Percentiles rank a stretch among this genome's conserved stretches.
phyloP scores from a whole-genome alignment of 2,329 filamentous ascomycete species.

The Apiospora pterosperma region DNA sequence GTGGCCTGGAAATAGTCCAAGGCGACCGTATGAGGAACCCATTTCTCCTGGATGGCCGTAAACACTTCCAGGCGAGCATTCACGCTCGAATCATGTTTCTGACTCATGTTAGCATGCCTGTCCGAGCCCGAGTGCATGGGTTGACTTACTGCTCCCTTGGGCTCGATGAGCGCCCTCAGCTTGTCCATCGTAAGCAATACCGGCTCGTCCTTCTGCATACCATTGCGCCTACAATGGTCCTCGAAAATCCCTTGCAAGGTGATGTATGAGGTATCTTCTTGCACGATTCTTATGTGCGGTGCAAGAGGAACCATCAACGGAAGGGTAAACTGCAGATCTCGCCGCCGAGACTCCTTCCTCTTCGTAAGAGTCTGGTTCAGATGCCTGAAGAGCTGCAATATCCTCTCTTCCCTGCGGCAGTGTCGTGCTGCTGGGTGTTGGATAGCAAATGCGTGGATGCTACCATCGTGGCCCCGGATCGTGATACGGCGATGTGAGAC shows the following conservation, averaged over 20 bases:
- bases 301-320: constrained; percentile 94
- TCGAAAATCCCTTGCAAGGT: constrained; percentile 94
- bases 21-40: constrained; percentile 78
- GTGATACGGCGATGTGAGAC: constrained; percentile 90
- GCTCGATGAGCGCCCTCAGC: constrained; percentile 71
- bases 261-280: constrained; percentile 92
- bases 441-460: constrained; percentile 92
- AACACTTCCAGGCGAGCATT: constrained; percentile 87
- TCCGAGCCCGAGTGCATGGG: background rate
- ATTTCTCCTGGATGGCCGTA: constrained; percentile 88
- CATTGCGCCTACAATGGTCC: constrained; percentile 85
- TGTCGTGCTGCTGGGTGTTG: constrained; percentile 93
- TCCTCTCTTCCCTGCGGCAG: constrained; percentile 90
- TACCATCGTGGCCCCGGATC: constrained; percentile 96
- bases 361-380: constrained; percentile 91
- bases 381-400: constrained; percentile 93
- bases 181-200: constrained; percentile 95
- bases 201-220: constrained; percentile 91
- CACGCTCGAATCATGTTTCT: constrained; percentile 68
- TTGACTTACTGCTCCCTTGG: constrained; percentile 55
- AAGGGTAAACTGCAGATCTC: constrained; percentile 93
- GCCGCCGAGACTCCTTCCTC: constrained; percentile 89
- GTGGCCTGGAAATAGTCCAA: constrained; percentile 86
- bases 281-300: constrained; percentile 89
- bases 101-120: constrained; percentile 24